Base-by-base conservation (phyloP, 2,329 filamentous ascomycete genomes). In the Hawksworthiomyces lignivorus region DNA sequence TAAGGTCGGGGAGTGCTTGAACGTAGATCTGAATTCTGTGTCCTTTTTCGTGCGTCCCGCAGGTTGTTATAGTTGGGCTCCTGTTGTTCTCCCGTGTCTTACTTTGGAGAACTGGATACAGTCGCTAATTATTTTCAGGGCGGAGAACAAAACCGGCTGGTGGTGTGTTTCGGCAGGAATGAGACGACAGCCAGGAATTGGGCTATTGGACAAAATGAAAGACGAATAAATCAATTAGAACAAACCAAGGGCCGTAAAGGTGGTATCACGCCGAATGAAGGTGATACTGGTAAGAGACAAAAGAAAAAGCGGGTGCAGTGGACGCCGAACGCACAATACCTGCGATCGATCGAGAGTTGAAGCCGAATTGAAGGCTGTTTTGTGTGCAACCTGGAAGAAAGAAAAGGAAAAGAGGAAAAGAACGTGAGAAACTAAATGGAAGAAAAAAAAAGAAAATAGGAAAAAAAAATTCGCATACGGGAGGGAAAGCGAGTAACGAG, bases 101-200 rank as follows among this genome's bases (percentile, higher is more conserved):
- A n/a, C n/a, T n/a, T n/a, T n/a, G n/a, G n/a, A n/a, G n/a, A n/a
- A n/a, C n/a, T n/a, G n/a, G n/a, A n/a, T n/a, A n/a, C n/a, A n/a
- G n/a, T n/a, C n/a, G n/a, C n/a, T n/a, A n/a, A n/a, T n/a, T n/a
- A n/a, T n/a, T n/a, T n/a, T n/a, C n/a, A n/a, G n/a, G n/a, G 2
- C 8, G 24, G 8, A 26, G 24, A 26, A 8, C 8, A 26, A 12
- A 26, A 26, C 26, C 31, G 30, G 33, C 22, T 35, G 22, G 39
- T 4, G 12, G 22, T 33, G 38, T 41, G 31, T 41, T 35, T 35
- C 31, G 31, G 39, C 24, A 17, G 39, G 39, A 41, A 41, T 41
- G 39, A 19, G 31, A 35, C 22, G 28, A 31, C 17, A 29, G 38
- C n/a, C n/a, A n/a, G 20, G 19, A 29, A 21, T 29, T 21, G 24